Evolutionary conservation across 257 asterid genomes (phyloP).

Genomic region (Lithospermum erythrorhizon): DNA sequence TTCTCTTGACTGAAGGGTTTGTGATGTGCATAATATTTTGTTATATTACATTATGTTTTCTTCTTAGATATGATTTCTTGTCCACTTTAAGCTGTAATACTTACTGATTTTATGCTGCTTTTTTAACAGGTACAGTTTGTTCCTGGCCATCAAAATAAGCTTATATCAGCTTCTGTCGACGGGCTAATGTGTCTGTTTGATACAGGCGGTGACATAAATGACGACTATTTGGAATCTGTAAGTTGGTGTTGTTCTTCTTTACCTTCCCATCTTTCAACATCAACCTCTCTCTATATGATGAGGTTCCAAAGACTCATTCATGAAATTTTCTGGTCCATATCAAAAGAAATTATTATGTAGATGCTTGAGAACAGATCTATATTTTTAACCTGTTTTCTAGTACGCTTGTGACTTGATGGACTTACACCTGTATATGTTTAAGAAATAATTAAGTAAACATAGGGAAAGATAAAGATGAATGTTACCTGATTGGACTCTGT

Average conservation of each 20-base stretch:
- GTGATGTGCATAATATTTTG: background rate
- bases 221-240: conserved; percentile 74
- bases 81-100: background rate
- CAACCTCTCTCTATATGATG: background rate
- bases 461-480: background rate
- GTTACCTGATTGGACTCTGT: background rate
- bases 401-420: background rate
- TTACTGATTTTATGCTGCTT: background rate
- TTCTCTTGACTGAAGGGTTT: background rate
- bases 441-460: background rate
- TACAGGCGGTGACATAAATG: conserved; percentile 71
- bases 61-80: background rate
- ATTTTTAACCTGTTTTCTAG: background rate
- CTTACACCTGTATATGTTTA: background rate
- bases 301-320: no score
- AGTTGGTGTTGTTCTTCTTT: conserved; percentile 19
- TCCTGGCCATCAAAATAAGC: conserved; percentile 69
- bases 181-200: conserved; percentile 92
- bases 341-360: background rate
- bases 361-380: background rate
- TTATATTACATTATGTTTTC: background rate
- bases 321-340: no score
- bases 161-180: conserved; percentile 87
- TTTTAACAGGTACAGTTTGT: conserved; percentile 65
- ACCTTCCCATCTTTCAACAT: conserved; percentile 2